Percentiles rank a stretch among this genome's conserved stretches.
phyloP scores from a whole-genome alignment of 768 basidiomycete genomes.

The Pilatotrama ljubarskyi region DNA sequence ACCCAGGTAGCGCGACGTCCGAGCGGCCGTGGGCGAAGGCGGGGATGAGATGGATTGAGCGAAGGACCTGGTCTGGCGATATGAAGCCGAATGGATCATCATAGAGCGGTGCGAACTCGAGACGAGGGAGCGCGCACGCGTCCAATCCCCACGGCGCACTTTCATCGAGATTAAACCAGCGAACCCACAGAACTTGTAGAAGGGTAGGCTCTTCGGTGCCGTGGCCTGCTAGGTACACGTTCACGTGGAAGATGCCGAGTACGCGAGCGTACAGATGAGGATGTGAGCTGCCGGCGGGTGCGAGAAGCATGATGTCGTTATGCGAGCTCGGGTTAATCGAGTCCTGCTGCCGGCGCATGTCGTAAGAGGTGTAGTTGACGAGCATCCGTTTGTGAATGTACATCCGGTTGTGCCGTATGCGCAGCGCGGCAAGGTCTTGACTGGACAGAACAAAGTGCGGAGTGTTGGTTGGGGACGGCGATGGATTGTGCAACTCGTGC shows the following conservation, averaged over 20 bases:
- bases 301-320: constrained; percentile 32
- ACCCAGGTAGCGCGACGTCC: too few relatives aligned
- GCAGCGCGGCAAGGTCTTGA: neutral
- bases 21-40: constrained; percentile 36
- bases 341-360: constrained; percentile 25
- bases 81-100: constrained; percentile 43
- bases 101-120: neutral
- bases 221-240: constrained; percentile 6
- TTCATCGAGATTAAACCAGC: constrained; percentile 35
- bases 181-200: constrained; percentile 39
- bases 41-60: constrained; percentile 43
- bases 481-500: too few relatives aligned
- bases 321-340: constrained; percentile 32
- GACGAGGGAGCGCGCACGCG: neutral
- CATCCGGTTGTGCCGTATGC: constrained; percentile 22
- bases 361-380: constrained; percentile 39
- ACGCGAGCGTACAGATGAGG: constrained; percentile 31
- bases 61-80: constrained; percentile 42
- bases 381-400: constrained; percentile 27
- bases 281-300: constrained; percentile 12
- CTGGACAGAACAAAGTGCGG: neutral
- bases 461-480: too few relatives aligned
- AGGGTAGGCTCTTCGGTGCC: neutral
- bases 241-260: constrained; percentile 25
- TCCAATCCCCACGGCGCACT: constrained; percentile 8